Evolutionary conservation across 371 early-diverging fungal genomes (phyloP).

Genomic region (Parasitella parasitica): DNA sequence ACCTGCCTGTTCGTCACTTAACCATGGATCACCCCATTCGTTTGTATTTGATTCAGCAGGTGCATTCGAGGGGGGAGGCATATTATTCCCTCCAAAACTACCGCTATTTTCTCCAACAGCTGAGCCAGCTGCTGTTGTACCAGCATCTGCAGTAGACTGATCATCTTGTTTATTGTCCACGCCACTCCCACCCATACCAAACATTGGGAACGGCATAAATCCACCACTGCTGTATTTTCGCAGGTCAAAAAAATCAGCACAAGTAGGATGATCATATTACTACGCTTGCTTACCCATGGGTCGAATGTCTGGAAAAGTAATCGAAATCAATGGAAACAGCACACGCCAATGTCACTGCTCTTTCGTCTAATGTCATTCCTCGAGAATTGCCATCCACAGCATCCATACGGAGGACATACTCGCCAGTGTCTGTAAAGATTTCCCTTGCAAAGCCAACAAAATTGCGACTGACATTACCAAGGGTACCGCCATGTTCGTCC

Average conservation of each 20-base stretch:
- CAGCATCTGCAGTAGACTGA: not conserved
- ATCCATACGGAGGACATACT: constrained; percentile 82
- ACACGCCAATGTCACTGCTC: constrained; percentile 81
- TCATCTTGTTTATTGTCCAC: constrained; percentile 2
- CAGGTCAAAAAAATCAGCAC: not conserved
- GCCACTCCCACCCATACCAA: constrained; percentile 36
- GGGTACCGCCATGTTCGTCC: constrained; percentile 57
- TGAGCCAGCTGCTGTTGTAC: not conserved
- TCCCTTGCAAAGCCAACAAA: constrained; percentile 89
- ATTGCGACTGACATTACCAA: constrained; percentile 75
- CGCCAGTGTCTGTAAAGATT: constrained; percentile 86
- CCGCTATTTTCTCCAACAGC: not conserved
- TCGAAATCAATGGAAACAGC: constrained; percentile 92
- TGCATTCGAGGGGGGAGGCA: constrained; percentile 5
- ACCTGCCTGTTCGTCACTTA: constrained; percentile 46
- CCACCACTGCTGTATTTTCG: constrained; percentile 33
- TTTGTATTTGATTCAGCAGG: constrained; percentile 18
- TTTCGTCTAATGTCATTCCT: constrained; percentile 76
- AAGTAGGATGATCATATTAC: not conserved
- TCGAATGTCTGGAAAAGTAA: constrained; percentile 84
- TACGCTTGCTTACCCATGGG: constrained; percentile 45
- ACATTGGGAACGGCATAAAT: constrained; percentile 47
- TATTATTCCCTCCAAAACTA: not conserved
- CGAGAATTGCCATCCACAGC: constrained; percentile 54
- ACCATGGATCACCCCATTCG: constrained; percentile 42